A percentile compares a stretch with the other conserved stretches of the same genome.
Evolutionary conservation across 2,329 filamentous ascomycete species (phyloP).

Genomic region (Phyllosticta capitalensis): DNA sequence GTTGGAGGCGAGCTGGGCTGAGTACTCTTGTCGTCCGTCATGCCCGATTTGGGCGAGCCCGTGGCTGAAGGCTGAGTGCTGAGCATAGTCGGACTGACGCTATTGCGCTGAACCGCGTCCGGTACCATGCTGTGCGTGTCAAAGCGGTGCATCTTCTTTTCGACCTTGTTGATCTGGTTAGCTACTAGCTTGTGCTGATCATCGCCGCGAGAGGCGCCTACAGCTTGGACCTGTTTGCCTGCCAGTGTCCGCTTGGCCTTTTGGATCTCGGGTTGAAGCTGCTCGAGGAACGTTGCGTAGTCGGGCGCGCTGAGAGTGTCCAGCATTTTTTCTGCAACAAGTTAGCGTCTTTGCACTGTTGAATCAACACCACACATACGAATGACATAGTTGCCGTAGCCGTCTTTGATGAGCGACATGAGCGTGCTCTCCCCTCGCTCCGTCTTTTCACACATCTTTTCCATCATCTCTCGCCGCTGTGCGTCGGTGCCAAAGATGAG

Average conservation of each 20-base stretch:
- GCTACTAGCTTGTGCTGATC: constrained; percentile 10
- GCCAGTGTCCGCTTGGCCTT: constrained; percentile 33
- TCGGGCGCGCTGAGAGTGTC: constrained; percentile 33
- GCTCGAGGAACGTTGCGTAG: constrained; percentile 32
- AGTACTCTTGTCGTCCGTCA: constrained; percentile 8
- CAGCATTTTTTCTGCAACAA: constrained; percentile 64
- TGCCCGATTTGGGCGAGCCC: constrained; percentile 7
- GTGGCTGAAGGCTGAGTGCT: constrained; percentile 7
- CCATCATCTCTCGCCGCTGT: constrained; percentile 60
- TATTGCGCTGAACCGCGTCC: constrained; percentile 18
- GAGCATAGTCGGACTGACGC: constrained; percentile 7
- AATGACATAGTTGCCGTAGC: constrained; percentile 92
- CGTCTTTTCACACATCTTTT: constrained; percentile 48
- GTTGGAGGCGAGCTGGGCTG: constrained; percentile 5
- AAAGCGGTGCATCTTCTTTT: constrained; percentile 40
- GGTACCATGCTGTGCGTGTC: constrained; percentile 22
- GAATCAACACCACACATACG: constrained; percentile 52
- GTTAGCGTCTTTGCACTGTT: constrained; percentile 9
- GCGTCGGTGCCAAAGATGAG: constrained; percentile 60
- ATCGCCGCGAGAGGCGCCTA: constrained; percentile 17
- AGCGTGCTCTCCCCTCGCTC: constrained; percentile 62
- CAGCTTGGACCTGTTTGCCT: constrained; percentile 36
- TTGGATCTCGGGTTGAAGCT: constrained; percentile 35
- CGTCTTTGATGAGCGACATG: constrained; percentile 72
- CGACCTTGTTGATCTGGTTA: constrained; percentile 23